Conservation (phyloP, 2,329 filamentous ascomycete genomes). For the Neopestalotiopsis sp. region DNA sequence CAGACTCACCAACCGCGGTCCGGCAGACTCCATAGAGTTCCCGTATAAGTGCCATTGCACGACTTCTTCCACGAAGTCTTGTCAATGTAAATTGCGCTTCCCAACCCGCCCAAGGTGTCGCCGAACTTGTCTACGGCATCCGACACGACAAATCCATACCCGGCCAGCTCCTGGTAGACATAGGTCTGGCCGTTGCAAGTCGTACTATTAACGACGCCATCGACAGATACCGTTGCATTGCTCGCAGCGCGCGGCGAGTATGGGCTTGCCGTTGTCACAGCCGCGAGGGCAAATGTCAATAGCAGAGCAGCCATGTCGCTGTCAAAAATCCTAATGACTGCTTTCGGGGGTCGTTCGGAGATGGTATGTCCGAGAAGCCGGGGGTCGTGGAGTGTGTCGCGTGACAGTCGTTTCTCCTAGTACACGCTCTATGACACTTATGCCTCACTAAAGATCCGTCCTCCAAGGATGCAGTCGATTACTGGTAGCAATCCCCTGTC, state of each 20-base stretch:
- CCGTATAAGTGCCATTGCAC: conserved; percentile 59
- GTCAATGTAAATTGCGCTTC: conserved; percentile 66
- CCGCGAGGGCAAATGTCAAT: background rate
- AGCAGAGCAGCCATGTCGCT: conserved; percentile 1
- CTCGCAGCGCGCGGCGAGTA: background rate
- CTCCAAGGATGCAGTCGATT: no score
- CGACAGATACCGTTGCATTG: conserved; percentile 2
- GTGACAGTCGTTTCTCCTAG: no score
- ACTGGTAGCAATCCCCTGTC: no score
- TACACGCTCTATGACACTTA: no score
- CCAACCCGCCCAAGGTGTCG: conserved; percentile 71
- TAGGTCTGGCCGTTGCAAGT: conserved; percentile 65
- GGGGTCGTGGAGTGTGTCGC: no score
- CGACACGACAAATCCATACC: conserved; percentile 65
- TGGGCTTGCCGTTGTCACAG: background rate
- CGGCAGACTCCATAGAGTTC: conserved; percentile 66
- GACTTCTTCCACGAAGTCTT: conserved; percentile 59
- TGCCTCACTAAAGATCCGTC: no score
- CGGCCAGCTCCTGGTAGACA: conserved; percentile 69
- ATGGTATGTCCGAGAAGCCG: no score
- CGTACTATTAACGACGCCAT: conserved; percentile 30
- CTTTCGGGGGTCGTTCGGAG: no score
- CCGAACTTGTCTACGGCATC: conserved; percentile 69
- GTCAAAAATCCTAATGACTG: background rate
- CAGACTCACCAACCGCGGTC: conserved; percentile 66